Conservation (phyloP, 805 yeast species). For the Yarrowia sp. region DNA sequence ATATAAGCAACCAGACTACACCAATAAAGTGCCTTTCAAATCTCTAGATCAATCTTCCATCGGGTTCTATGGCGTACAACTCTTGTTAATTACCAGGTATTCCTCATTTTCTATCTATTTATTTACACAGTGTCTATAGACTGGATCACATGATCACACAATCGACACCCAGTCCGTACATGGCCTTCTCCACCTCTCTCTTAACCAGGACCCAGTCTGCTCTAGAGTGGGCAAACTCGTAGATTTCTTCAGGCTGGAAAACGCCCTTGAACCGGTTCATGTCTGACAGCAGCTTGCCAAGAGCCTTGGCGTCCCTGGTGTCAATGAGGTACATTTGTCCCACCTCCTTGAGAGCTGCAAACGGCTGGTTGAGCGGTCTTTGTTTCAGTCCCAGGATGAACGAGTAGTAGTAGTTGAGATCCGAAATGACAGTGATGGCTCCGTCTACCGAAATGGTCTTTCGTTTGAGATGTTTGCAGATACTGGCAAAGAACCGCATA, state of each 20-base stretch:
- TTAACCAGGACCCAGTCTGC: constrained; percentile 83
- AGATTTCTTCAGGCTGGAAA: constrained; percentile 91
- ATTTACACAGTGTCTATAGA: constrained; percentile 6
- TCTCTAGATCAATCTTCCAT: too few relatives aligned
- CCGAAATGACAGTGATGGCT: constrained; percentile 81
- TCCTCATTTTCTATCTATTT: neutral
- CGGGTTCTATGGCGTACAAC: too few relatives aligned
- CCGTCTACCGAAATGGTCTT: constrained; percentile 80
- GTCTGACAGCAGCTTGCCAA: constrained; percentile 84
- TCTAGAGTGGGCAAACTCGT: constrained; percentile 86
- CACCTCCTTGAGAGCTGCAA: constrained; percentile 81
- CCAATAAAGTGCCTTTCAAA: too few relatives aligned
- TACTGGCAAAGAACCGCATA: constrained; percentile 75
- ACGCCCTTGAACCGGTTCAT: constrained; percentile 86
- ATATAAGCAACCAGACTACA: too few relatives aligned
- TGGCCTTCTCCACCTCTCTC: constrained; percentile 86
- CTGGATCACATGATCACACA: constrained; percentile 56
- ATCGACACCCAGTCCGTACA: constrained; percentile 84
- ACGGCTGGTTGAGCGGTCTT: constrained; percentile 66
- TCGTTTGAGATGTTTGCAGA: constrained; percentile 78
- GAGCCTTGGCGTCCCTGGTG: constrained; percentile 75
- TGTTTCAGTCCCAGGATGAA: constrained; percentile 68
- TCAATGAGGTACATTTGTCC: constrained; percentile 81
- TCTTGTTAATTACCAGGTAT: too few relatives aligned
- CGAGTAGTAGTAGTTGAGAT: constrained; percentile 77